A percentile compares a stretch with the other conserved stretches of the same genome.
Evolutionary conservation across 139 green algal genomes (phyloP).

Genomic region (Nannochloris sp.): DNA sequence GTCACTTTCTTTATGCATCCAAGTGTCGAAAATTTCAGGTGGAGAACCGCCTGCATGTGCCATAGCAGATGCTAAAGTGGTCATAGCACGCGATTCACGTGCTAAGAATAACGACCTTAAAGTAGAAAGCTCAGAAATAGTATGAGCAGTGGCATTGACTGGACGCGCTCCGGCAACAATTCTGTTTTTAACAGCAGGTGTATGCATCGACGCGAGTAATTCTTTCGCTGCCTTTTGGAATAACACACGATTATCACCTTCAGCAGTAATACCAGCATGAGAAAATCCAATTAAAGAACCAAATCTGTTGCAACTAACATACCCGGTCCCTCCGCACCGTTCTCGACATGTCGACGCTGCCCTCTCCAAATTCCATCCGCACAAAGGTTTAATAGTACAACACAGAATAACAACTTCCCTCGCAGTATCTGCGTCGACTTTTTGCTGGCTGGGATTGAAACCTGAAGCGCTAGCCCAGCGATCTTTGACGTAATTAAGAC

Average conservation of each 20-base stretch:
- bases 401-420: conserved; percentile 77
- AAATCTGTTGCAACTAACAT: conserved; percentile 84
- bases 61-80: conserved; percentile 48
- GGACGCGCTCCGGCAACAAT: conserved; percentile 12
- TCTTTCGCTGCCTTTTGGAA: conserved; percentile 74
- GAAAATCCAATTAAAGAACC: conserved; percentile 79
- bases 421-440: conserved; percentile 31
- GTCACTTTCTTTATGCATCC: conserved; percentile 82
- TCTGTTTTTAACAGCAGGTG: conserved; percentile 5
- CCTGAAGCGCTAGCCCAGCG: conserved; percentile 64
- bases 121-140: conserved; percentile 18
- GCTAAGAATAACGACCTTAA: conserved; percentile 33
- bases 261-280: conserved; percentile 85
- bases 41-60: neutral
- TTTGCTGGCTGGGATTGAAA: conserved; percentile 44
- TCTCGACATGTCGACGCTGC: conserved; percentile 49
- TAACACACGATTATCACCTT: conserved; percentile 87
- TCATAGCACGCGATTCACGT: conserved; percentile 55
- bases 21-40: conserved; percentile 69
- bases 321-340: conserved; percentile 63
- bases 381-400: conserved; percentile 92
- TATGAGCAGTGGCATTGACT: neutral
- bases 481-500: conserved; percentile 68
- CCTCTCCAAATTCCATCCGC: conserved; percentile 72
- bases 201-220: conserved; percentile 18